Conservation (phyloP, 352 stramenopile species). For the Blastocystis sp. region DNA sequence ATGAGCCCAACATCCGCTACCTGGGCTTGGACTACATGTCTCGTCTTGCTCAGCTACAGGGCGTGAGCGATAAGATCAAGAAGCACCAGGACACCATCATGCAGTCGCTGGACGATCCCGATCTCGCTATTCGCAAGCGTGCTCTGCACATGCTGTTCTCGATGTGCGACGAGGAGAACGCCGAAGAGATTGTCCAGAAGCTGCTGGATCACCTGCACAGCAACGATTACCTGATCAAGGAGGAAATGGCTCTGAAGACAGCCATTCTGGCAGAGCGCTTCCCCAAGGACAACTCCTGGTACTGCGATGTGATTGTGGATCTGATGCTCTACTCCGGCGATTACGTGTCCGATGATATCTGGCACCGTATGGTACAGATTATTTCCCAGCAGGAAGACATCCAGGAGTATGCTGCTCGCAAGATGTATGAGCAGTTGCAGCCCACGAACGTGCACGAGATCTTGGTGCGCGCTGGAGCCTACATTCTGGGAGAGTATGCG, state of each 20-base stretch:
- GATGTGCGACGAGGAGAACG: slow-evolving; percentile 91
- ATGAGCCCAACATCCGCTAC: slow-evolving; percentile 94
- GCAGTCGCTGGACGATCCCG: slow-evolving; percentile 88
- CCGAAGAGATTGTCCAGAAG: slow-evolving; percentile 87
- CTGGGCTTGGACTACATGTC: slow-evolving; percentile 91
- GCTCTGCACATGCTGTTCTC: slow-evolving; percentile 93
- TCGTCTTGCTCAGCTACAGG: slow-evolving; percentile 81
- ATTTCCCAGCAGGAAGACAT: slow-evolving; percentile 93
- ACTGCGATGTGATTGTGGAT: slow-evolving; percentile 94
- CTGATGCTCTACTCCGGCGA: slow-evolving; percentile 87
- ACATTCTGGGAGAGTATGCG: slow-evolving; percentile 93
- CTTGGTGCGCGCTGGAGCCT: slow-evolving; percentile 84
- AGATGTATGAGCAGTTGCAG: slow-evolving; percentile 87
- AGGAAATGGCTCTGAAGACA: slow-evolving; percentile 95
- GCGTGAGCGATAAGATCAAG: slow-evolving; percentile 75
- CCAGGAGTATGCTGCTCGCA: slow-evolving; percentile 85
- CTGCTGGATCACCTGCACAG: slow-evolving; percentile 86
- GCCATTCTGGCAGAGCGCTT: slow-evolving; percentile 95
- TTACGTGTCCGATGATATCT: slow-evolving; percentile 80
- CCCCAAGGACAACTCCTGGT: slow-evolving; percentile 87
- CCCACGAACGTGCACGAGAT: slow-evolving; percentile 86
- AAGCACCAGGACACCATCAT: slow-evolving; percentile 88
- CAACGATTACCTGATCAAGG: slow-evolving; percentile 83
- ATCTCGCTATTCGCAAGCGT: slow-evolving; percentile 87
- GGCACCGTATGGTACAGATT: slow-evolving; percentile 96